Conservation (phyloP, 805 yeast genomes). For the Candida arabinofermentans region DNA sequence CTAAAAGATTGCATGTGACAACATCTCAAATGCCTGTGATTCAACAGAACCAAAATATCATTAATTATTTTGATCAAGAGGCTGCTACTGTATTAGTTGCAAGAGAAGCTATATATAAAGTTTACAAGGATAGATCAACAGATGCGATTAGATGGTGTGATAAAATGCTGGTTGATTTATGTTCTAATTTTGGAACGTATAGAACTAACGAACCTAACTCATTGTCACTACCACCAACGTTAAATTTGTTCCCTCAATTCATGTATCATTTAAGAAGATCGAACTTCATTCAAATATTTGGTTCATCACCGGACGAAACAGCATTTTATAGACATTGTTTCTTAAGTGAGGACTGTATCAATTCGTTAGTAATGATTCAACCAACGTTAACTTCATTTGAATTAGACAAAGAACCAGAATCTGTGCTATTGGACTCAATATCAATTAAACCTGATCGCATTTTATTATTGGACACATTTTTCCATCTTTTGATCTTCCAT, state of each 20-base stretch:
- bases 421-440: conserved; percentile 60
- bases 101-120: conserved; percentile 45
- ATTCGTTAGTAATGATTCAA: conserved; percentile 64
- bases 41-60: conserved; percentile 36
- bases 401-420: conserved; percentile 53
- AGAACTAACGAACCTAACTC: conserved; percentile 43
- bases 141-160: conserved; percentile 50
- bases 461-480: conserved; percentile 60
- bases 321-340: conserved; percentile 59
- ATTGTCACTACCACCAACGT: conserved; percentile 45
- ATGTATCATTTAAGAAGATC: conserved; percentile 65
- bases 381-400: conserved; percentile 62
- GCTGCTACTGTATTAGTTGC: conserved; percentile 62
- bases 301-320: conserved; percentile 71
- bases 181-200: conserved; percentile 46
- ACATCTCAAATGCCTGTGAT: conserved; percentile 46
- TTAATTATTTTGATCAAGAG: conserved; percentile 60
- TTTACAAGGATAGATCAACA: conserved; percentile 33
- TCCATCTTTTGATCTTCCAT: conserved; percentile 63
- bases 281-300: conserved; percentile 60
- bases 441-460: conserved; percentile 57
- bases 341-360: conserved; percentile 56
- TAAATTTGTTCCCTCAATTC: conserved; percentile 61
- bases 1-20: conserved; percentile 56
- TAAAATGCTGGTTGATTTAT: conserved; percentile 41